Evolutionary conservation across 78 protist genomes (phyloP).

Genomic region (Dictyostelium purpureum): DNA sequence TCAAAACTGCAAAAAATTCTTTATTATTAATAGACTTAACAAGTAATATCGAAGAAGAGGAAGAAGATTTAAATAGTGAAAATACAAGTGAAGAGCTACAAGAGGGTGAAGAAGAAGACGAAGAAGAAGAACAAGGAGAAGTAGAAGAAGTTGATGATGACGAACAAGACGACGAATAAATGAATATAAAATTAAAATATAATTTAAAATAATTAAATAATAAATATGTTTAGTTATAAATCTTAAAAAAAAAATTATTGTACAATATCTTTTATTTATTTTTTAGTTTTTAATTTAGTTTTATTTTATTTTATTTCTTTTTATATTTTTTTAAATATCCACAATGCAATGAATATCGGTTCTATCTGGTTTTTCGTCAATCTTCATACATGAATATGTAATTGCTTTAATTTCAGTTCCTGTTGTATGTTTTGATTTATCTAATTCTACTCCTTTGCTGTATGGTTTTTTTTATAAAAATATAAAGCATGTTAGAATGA

Average conservation of each 20-base stretch:
- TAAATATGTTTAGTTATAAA: neutral
- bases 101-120: conserved; percentile 21
- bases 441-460: conserved; percentile 61
- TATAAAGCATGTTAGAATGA: neutral
- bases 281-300: neutral
- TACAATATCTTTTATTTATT: neutral
- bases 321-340: conserved; percentile 42
- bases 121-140: neutral
- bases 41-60: neutral
- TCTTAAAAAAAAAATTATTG: neutral
- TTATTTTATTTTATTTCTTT: neutral
- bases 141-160: conserved; percentile 1
- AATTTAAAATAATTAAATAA: neutral
- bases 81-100: neutral
- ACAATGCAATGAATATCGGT: conserved; percentile 59
- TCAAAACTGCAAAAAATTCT: conserved; percentile 35
- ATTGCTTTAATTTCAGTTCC: conserved; percentile 81
- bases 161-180: neutral
- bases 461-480: neutral
- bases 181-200: neutral
- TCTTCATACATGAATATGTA: conserved; percentile 77
- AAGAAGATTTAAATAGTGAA: neutral
- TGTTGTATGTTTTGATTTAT: conserved; percentile 68
- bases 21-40: conserved; percentile 42
- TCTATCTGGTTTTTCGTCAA: conserved; percentile 42